These are phyloP conservation scores for Proteromonas lacertae DNA, from an alignment of 352 stramenopile genomes.

Conservation along the genomic window DNA sequence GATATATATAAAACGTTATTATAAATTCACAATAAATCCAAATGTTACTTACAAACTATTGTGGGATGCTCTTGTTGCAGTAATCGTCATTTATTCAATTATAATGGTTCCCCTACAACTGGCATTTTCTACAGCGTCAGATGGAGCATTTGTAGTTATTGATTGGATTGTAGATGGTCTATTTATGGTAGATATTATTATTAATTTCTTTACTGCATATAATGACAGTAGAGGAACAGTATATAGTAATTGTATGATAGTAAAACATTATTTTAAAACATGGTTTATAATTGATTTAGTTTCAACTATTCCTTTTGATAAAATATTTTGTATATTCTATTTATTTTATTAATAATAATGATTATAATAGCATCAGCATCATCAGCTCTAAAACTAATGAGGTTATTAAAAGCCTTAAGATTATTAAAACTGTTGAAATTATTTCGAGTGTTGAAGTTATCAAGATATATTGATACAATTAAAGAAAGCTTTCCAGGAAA, in stretches of 20 bases:
- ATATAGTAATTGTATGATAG: neutral
- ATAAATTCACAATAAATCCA: slow-evolving; percentile 1
- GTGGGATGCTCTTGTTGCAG: neutral
- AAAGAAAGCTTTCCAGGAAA: too few relatives aligned
- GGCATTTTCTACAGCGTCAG: neutral
- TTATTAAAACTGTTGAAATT: neutral
- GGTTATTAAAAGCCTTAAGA: neutral
- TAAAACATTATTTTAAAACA: neutral
- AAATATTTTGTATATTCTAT: too few relatives aligned
- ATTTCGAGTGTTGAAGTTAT: slow-evolving; percentile 1
- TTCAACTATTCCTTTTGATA: neutral
- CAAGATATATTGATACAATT: neutral
- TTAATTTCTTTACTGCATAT: slow-evolving; percentile 1
- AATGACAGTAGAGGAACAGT: neutral
- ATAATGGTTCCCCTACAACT: neutral
- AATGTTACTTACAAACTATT: neutral
- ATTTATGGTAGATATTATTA: neutral
- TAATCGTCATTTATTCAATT: neutral
- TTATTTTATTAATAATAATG: neutral
- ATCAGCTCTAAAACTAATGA: neutral
- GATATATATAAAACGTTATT: too few relatives aligned
- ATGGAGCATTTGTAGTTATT: neutral
- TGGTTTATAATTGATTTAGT: slow-evolving; percentile 1
- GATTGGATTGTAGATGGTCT: neutral
- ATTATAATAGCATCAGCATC: neutral